Percentiles rank a stretch among this genome's conserved stretches.
phyloP scores from a whole-genome alignment of 306 rosid genomes.

The Cercis canadensis region DNA sequence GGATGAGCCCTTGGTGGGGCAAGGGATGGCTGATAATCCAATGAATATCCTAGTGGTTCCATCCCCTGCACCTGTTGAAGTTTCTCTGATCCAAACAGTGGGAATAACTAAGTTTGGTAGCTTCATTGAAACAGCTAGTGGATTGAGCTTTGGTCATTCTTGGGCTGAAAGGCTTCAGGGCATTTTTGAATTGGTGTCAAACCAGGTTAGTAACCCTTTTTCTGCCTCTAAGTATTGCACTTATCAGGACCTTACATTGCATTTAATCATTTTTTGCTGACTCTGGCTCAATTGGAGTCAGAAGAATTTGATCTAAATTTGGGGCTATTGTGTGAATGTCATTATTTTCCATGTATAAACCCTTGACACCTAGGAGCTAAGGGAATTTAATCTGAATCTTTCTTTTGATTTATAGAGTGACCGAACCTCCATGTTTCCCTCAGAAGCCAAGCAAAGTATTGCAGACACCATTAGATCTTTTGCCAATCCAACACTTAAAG shows the following conservation, averaged over 20 bases:
- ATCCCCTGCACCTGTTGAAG: slow-evolving; percentile 75
- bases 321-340: no score
- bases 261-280: not conserved
- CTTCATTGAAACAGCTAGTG: slow-evolving; percentile 70
- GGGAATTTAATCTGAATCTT: slow-evolving; percentile 8
- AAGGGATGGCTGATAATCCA: slow-evolving; percentile 84
- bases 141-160: slow-evolving; percentile 48
- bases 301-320: no score
- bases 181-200: slow-evolving; percentile 38
- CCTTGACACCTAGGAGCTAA: no score
- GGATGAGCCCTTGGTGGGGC: slow-evolving; percentile 71
- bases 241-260: not conserved
- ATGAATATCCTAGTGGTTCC: slow-evolving; percentile 63
- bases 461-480: slow-evolving; percentile 34
- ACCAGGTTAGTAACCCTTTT: slow-evolving; percentile 54
- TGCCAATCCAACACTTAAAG: slow-evolving; percentile 45
- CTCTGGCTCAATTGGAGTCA: not conserved
- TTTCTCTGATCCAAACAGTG: slow-evolving; percentile 65
- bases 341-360: no score
- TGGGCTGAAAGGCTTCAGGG: slow-evolving; percentile 47
- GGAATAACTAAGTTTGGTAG: slow-evolving; percentile 65
- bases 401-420: slow-evolving; percentile 48
- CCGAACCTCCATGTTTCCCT: slow-evolving; percentile 31
- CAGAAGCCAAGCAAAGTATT: slow-evolving; percentile 32
- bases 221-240: not conserved